phyloP scores from a whole-genome alignment of 2,329 filamentous ascomycete species.

The Calonectria honghensis region DNA sequence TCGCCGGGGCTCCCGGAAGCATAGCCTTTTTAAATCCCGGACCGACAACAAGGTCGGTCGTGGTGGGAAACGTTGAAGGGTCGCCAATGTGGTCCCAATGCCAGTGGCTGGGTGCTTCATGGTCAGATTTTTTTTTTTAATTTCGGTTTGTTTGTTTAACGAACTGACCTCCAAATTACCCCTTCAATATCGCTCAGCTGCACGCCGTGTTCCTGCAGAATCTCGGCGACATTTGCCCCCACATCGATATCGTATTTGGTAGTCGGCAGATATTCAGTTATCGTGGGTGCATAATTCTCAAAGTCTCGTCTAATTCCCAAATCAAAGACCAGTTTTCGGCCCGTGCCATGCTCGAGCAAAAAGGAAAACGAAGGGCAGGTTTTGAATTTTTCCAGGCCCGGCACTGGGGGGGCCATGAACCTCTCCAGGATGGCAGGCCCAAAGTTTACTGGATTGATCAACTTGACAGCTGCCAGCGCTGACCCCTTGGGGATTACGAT shows the following conservation, averaged over 20 bases:
- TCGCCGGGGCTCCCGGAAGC: conserved; percentile 67
- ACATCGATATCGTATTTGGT: conserved; percentile 54
- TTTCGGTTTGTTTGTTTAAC: no score
- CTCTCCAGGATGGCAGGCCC: conserved; percentile 61
- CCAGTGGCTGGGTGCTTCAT: conserved; percentile 60
- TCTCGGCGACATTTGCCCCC: conserved; percentile 52
- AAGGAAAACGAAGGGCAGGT: conserved; percentile 57
- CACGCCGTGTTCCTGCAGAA: conserved; percentile 39
- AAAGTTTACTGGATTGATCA: conserved; percentile 64
- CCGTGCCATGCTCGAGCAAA: conserved; percentile 55
- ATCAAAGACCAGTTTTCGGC: conserved; percentile 56
- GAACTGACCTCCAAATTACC: conserved; percentile 49
- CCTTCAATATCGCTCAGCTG: conserved; percentile 42
- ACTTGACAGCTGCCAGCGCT: conserved; percentile 50
- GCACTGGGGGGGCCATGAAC: conserved; percentile 62
- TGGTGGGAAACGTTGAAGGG: conserved; percentile 65
- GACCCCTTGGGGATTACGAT: conserved; percentile 41
- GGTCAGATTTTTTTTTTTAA: not conserved
- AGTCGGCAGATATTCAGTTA: conserved; percentile 53
- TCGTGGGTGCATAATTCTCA: conserved; percentile 52
- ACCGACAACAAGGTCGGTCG: conserved; percentile 70
- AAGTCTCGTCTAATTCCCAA: conserved; percentile 57
- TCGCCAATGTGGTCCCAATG: conserved; percentile 74
- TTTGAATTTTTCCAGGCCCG: conserved; percentile 58
- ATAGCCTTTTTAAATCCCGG: conserved; percentile 69